Evolutionary conservation across 1,139 yeast species (phyloP), one percentile per base, ranked within the genome.

Genomic region (Starmera stellimalicola): DNA sequence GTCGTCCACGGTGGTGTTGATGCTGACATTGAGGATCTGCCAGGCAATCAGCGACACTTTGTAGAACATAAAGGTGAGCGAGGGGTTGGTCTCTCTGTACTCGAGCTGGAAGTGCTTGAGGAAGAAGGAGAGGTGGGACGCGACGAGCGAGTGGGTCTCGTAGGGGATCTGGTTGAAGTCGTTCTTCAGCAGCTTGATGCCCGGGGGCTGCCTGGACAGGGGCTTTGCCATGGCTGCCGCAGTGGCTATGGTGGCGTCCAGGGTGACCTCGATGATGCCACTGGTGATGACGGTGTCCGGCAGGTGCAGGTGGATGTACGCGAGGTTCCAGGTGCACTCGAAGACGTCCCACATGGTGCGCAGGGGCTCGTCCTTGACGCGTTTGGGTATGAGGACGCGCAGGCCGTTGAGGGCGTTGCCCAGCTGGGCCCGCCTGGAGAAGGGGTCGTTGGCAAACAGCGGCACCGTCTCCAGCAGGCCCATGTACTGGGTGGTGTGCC

Each of bases 301-400:
- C 17, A 31, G 16, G 18, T 27, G 27, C 17, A 27, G 10, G 27
- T 31, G 33, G 23, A 27, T 27, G 27, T 31, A 27, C 9, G 33
- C 33, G 5, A 31, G 10, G 17, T 31, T 26, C 33, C 33, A 31
- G 14, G 20, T 27, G 6, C 16, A 4, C 18, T 31, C 33, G 23
- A 31, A 27, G 4, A 31, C n/a, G 27, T 31, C 33, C 33, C 33
- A 31, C 33, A 31, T 31, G 5, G 24, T 15, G 10, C 17, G 12
- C 17, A 16, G 16, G 18, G 16, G 10, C 16, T 12, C 16, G 11
- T 18, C 18, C 10, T 17, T 16, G 9, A 20, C 7, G 3, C 14
- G 26, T 12, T 27, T 27, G 3, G 33, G 33, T 6, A 22, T 27
- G 3, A 31, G 7, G 3, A 9, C 19, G 16, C 30, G 9, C 10